Evolutionary conservation across 2,329 filamentous ascomycete species (phyloP), one percentile per base, ranked within the genome.

Genomic region (Capronia epimyces): DNA sequence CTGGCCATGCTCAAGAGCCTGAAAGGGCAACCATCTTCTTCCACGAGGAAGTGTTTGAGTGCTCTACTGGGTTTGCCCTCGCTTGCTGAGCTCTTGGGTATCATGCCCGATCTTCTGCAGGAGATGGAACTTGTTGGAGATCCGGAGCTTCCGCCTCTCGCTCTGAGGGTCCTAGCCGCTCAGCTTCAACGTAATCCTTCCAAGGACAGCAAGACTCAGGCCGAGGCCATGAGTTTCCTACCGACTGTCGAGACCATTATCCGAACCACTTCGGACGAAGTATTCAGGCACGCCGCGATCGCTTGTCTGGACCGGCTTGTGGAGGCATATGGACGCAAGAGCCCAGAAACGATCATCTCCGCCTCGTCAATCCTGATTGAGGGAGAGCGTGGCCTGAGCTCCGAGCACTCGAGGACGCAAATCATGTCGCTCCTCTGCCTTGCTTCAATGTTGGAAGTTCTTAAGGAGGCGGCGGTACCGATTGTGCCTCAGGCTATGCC

Each of bases 291-390:
- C 62, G 89, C 87, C 9, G 87, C 90, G 1, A 83, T 98, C 55
- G 83, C 83, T 29, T 97, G 91, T 62, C 84, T 97, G 39, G 90
- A 96, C 70, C 87, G 88, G 67, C 94, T 98, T 56, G 81, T 87
- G 2, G 90, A 96, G 69, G 91, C 91, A 67, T 97, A 95, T 66
- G 94, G 93, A 60, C 94, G 93, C 74, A 94, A 90, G 67, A 87
- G 95, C 63, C 76, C 86, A 1, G 81, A 86, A 59, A 83, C 82
- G 39, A 86, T 95, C 39, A 77, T 86, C 21, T 79, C 80, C 3
- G 86, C 89, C 3, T 88, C 89, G 3, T 75, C 82, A 52, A 85
- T 84, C 1, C 85, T 98, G 61, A 83, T 87, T 31, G 83, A 89
- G 36, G 73, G 32, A 15, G 32, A 37, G 10, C 82, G 49, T 29